Evolutionary conservation across 2,329 filamentous ascomycete species (phyloP).

Genomic region (Colletotrichum tanaceti): DNA sequence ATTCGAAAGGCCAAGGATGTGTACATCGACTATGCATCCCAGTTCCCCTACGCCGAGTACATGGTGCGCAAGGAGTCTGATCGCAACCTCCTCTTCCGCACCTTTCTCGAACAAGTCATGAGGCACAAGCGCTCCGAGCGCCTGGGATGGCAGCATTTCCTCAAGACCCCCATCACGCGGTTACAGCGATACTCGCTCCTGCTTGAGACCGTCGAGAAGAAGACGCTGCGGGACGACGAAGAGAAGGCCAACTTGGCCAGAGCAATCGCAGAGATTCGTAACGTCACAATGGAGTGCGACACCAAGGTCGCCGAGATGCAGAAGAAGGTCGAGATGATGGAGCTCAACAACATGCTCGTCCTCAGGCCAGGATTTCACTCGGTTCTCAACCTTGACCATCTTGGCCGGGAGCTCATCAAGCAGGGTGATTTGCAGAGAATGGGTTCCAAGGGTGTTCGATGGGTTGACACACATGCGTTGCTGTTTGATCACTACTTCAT

Average conservation of each 20-base stretch:
- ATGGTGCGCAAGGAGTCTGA: conserved; percentile 86
- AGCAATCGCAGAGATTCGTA: conserved; percentile 91
- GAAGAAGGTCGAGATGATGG: conserved; percentile 88
- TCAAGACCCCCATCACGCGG: conserved; percentile 92
- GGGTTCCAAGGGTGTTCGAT: conserved; percentile 88
- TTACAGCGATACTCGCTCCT: conserved; percentile 91
- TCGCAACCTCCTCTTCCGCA: conserved; percentile 85
- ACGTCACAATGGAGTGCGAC: conserved; percentile 91
- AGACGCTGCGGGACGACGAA: conserved; percentile 84
- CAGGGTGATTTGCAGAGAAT: conserved; percentile 90
- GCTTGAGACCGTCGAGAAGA: conserved; percentile 83
- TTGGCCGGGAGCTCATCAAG: conserved; percentile 90
- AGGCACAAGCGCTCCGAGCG: conserved; percentile 83
- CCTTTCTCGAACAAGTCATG: conserved; percentile 84
- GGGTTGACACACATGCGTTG: conserved; percentile 93
- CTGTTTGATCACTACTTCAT: conserved; percentile 98
- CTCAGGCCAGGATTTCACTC: conserved; percentile 88
- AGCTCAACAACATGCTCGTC: conserved; percentile 84
- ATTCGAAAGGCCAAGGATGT: conserved; percentile 90
- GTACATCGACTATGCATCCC: conserved; percentile 92
- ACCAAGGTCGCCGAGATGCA: conserved; percentile 91
- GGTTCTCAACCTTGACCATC: conserved; percentile 90
- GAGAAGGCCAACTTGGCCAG: conserved; percentile 86
- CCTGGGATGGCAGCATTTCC: conserved; percentile 92
- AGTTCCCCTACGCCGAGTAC: conserved; percentile 86